Percentiles rank a stretch among this genome's conserved stretches.
phyloP scores from a whole-genome alignment of 1,284 basidiomycete species.

The Puccinia hordei region DNA sequence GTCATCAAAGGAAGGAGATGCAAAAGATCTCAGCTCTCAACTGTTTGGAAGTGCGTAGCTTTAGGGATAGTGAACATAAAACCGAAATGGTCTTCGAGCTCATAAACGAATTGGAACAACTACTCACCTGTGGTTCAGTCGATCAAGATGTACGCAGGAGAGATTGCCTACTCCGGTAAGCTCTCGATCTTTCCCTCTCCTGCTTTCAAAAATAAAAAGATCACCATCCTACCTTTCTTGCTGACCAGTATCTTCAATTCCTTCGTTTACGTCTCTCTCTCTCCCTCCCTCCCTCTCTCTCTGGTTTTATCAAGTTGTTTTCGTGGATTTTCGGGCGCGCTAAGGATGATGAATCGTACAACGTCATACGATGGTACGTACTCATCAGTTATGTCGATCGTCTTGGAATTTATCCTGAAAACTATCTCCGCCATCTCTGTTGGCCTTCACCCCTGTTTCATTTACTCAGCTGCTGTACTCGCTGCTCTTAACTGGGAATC shows the following conservation, averaged over 20 bases:
- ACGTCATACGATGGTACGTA: conserved; percentile 46
- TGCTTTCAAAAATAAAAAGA: neutral
- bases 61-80: conserved; percentile 45
- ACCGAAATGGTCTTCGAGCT: conserved; percentile 45
- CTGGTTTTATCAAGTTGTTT: conserved; percentile 25
- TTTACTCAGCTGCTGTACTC: conserved; percentile 34
- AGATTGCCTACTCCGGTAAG: conserved; percentile 41
- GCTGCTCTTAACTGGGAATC: conserved; percentile 48
- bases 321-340: conserved; percentile 45
- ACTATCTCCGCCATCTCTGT: neutral
- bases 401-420: neutral
- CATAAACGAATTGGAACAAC: conserved; percentile 35
- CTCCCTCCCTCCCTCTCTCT: too few species aligned
- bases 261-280: too few species aligned
- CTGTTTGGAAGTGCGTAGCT: conserved; percentile 35
- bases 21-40: conserved; percentile 37
- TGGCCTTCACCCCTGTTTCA: neutral
- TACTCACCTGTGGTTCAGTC: conserved; percentile 32
- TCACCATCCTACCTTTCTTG: neutral
- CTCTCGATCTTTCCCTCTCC: too few species aligned
- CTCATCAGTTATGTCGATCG: neutral
- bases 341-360: conserved; percentile 44
- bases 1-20: conserved; percentile 43
- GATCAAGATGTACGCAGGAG: conserved; percentile 27
- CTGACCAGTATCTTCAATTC: neutral